Evolutionary conservation across 495 filamentous ascomycete genomes (phyloP), one percentile per base, ranked within the genome.

Genomic region (Oleoguttula mirabilis): DNA sequence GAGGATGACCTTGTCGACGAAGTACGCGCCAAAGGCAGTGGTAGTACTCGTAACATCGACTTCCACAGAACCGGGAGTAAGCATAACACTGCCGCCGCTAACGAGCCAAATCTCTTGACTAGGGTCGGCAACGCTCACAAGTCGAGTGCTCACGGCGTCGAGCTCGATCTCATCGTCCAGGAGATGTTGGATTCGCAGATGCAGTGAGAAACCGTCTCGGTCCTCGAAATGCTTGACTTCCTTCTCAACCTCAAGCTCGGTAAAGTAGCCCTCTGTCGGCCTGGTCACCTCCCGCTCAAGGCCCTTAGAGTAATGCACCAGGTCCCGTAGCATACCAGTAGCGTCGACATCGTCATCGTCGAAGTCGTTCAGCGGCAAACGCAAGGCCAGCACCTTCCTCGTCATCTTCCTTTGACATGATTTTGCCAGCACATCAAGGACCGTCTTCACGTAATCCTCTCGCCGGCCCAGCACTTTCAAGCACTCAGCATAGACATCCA

Each of bases 401-500:
- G 16, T 21, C 68, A 48, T 62, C 66, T 50, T 76, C 71, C 2
- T 66, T 8, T 64, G 56, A n/a, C 80, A 75, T 31, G 74, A 77
- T 60, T 88, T 90, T 4, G 77, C 73, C 22, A 96, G 56, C 10
- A 94, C 66, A 50, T 80, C 78, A 11, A 92, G 66, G 23, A 84
- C 65, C 17, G 82, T 73, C 12, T 73, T 75, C 36, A 85, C 74
- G 51, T 88, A 92, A 39, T 95, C 88, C 32, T 88, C 82, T 45
- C 73, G 73, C 14, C 73, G 72, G 31, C 78, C 61, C 15, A 94
- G 70, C 52, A 83, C 68, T 55, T 84, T 82, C 36, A 96, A 69
- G 61, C 85, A 95, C 25, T 73, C 73, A 3, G 85, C 77, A 57
- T 92, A 85, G 70, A 95, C 79, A 36, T 83, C 72, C 21, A 98